phyloP scores from a whole-genome alignment of 352 stramenopile species.

The Sclerospora graminicola region DNA sequence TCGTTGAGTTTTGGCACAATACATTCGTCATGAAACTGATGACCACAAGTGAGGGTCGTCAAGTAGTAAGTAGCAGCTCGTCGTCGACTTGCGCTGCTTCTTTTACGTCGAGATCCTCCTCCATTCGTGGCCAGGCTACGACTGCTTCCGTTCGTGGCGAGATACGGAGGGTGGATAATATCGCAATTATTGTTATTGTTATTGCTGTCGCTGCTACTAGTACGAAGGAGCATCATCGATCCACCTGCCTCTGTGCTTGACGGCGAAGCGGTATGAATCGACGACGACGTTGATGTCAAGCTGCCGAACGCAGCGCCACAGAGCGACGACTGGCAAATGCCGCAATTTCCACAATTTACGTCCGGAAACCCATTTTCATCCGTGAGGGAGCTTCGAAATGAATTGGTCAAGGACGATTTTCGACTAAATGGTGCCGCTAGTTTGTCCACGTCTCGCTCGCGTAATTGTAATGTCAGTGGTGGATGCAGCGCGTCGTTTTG shows the following conservation, averaged over 20 bases:
- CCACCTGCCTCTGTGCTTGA: background rate
- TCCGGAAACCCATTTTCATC: constrained; percentile 24
- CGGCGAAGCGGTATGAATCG: constrained; percentile 4
- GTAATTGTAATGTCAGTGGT: background rate
- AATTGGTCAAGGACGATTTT: constrained; percentile 12
- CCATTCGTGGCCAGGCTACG: constrained; percentile 10
- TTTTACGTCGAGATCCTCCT: constrained; percentile 3
- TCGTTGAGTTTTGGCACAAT: constrained; percentile 73
- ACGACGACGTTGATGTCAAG: constrained; percentile 7
- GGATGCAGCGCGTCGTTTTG: background rate
- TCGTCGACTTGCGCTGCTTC: constrained; percentile 14
- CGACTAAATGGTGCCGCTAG: background rate
- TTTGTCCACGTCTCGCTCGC: background rate
- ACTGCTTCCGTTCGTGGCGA: constrained; percentile 1
- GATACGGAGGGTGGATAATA: constrained; percentile 9
- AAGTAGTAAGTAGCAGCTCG: constrained; percentile 40
- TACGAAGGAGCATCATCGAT: constrained; percentile 3
- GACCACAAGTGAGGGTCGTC: constrained; percentile 60
- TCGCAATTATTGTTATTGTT: constrained; percentile 8
- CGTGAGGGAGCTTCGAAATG: constrained; percentile 11
- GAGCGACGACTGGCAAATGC: constrained; percentile 34
- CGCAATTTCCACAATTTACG: constrained; percentile 12
- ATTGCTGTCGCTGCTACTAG: constrained; percentile 11
- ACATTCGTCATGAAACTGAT: constrained; percentile 80
- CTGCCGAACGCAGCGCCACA: constrained; percentile 34